Conservation (phyloP, 345 rosid species). For the Balakata baccata region DNA sequence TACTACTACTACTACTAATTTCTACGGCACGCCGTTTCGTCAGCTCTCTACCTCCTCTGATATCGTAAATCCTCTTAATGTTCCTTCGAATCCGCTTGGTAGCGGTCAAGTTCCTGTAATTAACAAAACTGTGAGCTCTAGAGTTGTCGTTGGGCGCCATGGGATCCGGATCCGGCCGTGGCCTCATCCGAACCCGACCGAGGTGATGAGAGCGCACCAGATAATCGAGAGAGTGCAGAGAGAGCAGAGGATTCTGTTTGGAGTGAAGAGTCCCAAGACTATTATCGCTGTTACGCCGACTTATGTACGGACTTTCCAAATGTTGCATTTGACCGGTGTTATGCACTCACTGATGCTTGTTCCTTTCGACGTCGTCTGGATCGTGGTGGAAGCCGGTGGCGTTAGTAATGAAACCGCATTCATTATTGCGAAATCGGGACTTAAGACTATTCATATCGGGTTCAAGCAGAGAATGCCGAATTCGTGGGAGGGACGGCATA, state of each 20-base stretch:
- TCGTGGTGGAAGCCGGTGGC: conserved; percentile 94
- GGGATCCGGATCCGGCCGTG: conserved; percentile 99
- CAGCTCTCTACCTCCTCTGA: conserved; percentile 29
- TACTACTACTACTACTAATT: too few species aligned
- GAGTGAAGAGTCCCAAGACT: conserved; percentile 56
- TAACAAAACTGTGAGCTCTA: conserved; percentile 50
- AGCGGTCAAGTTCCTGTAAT: conserved; percentile 25
- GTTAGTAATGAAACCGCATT: conserved; percentile 68
- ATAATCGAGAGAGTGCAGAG: conserved; percentile 84
- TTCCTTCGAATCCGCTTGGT: conserved; percentile 19
- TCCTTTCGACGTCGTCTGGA: conserved; percentile 86
- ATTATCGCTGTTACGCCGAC: conserved; percentile 86
- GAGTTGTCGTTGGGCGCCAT: conserved; percentile 92
- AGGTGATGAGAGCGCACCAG: conserved; percentile 89
- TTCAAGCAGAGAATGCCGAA: conserved; percentile 62
- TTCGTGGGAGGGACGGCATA: conserved; percentile 71
- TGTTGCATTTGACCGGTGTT: conserved; percentile 84
- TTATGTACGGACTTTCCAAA: conserved; percentile 87
- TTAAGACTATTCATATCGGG: conserved; percentile 64
- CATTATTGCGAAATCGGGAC: conserved; percentile 59
- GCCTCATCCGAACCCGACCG: conserved; percentile 93
- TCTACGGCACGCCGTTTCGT: conserved; percentile 60
- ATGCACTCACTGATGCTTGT: conserved; percentile 89
- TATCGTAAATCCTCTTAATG: conserved; percentile 13
- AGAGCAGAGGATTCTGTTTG: conserved; percentile 78